Evolutionary conservation across 2,329 filamentous ascomycete species (phyloP), one percentile per base, ranked within the genome.

Genomic region (Helotiales sp.): DNA sequence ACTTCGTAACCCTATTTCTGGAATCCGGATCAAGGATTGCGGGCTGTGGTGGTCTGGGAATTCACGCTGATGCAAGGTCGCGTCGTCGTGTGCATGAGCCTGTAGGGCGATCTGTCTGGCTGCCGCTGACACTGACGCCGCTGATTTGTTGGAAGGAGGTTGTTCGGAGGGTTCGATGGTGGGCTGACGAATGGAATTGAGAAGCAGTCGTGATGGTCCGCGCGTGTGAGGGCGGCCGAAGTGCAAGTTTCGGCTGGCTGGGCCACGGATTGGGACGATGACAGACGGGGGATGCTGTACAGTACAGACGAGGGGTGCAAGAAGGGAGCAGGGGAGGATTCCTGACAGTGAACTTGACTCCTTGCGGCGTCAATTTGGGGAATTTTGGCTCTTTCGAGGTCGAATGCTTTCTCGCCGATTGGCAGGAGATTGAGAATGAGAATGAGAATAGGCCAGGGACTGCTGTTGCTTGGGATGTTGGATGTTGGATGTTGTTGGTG

Each of bases 41-140:
- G 55, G 46, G 54, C 47, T 52, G 54, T 57, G 59, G 54, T 40
- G 50, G 40, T 9, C 46, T 48, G 17, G 38, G 42, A 55, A 31
- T 38, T 54, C 40, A 48, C 50, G 48, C 56, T 55, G 55, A 50
- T 61, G 62, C 58, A 63, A 62, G 62, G 58, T 62, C 59, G 57
- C 60, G 62, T 58, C 56, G 54, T 58, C 52, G 47, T 33, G 36
- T 59, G 59, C 57, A 59, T 60, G 57, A 62, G 58, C 48, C 54
- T 55, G 59, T 59, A 44, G 40, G 31, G 34, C 49, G 22, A 15
- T 13, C 38, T 56, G 56, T 57, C 54, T 59, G 61, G 58, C 40
- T 48, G 55, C 15, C 17, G 42, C 22, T 38, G 56, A 50, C 13
- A 30, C 36, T 22, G 17, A 19, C 10, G 38, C 22, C 10, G 51